Percentiles rank a stretch among this genome's conserved stretches.
These are phyloP conservation scores for Heliocybe sulcata DNA, from an alignment of 1,284 basidiomycete genomes.

Conservation along the genomic window DNA sequence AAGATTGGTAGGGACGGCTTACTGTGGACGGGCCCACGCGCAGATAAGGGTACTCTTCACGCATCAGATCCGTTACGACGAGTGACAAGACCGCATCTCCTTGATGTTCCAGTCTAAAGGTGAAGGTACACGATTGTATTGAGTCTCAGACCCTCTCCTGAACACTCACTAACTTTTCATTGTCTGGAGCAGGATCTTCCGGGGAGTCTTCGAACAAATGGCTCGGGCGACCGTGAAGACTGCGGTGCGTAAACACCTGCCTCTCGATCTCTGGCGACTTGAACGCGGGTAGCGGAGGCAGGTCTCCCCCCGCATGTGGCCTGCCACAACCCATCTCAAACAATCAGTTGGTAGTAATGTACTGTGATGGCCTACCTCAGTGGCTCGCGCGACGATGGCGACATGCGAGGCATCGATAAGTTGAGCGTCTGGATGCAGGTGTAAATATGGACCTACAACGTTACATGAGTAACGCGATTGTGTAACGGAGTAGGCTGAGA, in stretches of 20 bases:
- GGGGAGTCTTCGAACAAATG: constrained; percentile 67
- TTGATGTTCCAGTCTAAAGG: constrained; percentile 57
- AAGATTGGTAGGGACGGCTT: constrained; percentile 14
- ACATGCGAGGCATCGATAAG: neutral
- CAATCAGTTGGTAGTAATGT: neutral
- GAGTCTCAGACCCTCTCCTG: too few relatives aligned
- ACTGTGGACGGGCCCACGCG: constrained; percentile 72
- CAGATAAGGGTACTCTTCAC: constrained; percentile 57
- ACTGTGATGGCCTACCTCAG: neutral
- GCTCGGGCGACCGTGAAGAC: constrained; percentile 55
- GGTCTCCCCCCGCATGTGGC: constrained; percentile 18
- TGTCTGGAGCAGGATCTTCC: constrained; percentile 66
- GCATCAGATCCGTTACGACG: constrained; percentile 54
- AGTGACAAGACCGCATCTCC: constrained; percentile 66
- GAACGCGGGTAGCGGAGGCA: constrained; percentile 48
- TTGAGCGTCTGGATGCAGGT: neutral
- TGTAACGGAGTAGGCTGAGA: neutral
- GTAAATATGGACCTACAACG: neutral
- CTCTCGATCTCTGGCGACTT: constrained; percentile 29
- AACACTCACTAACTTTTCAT: constrained; percentile 51
- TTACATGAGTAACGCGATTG: neutral
- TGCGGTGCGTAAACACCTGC: constrained; percentile 69
- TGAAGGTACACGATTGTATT: neutral
- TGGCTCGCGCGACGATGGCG: neutral
- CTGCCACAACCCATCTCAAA: constrained; percentile 6